Evolutionary conservation across 2,329 filamentous ascomycete species (phyloP).

Genomic region (Cadophora luteo-olivacea): DNA sequence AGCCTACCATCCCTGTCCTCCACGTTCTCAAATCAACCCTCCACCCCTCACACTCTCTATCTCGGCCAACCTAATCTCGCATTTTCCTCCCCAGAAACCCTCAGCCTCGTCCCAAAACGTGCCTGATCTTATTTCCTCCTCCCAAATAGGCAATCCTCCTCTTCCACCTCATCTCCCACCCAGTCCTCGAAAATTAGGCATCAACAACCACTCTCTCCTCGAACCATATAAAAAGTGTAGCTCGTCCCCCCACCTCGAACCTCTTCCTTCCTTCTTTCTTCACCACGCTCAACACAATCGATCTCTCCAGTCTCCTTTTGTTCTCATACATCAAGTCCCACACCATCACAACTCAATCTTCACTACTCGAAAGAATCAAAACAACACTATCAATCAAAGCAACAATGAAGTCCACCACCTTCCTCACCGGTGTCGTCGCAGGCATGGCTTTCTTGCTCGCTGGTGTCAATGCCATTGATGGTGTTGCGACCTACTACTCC

Average conservation of each 20-base stretch:
- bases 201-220: neutral
- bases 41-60: neutral
- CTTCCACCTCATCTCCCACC: neutral
- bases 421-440: neutral
- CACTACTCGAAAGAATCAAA: neutral
- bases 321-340: neutral
- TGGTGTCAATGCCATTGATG: slow-evolving; percentile 1
- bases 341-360: too few relatives aligned
- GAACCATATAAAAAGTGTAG: neutral
- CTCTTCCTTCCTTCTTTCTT: neutral
- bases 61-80: neutral
- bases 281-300: neutral
- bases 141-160: neutral
- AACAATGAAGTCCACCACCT: slow-evolving; percentile 7
- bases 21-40: neutral
- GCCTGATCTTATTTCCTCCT: neutral
- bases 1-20: neutral
- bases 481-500: slow-evolving; percentile 12
- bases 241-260: neutral
- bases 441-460: neutral
- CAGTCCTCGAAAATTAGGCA: neutral
- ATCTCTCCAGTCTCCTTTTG: neutral
- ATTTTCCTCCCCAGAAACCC: neutral
- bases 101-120: neutral
- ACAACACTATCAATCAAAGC: neutral